phyloP scores from a whole-genome alignment of 805 yeast genomes.

The Pichia sporocuriosa region DNA sequence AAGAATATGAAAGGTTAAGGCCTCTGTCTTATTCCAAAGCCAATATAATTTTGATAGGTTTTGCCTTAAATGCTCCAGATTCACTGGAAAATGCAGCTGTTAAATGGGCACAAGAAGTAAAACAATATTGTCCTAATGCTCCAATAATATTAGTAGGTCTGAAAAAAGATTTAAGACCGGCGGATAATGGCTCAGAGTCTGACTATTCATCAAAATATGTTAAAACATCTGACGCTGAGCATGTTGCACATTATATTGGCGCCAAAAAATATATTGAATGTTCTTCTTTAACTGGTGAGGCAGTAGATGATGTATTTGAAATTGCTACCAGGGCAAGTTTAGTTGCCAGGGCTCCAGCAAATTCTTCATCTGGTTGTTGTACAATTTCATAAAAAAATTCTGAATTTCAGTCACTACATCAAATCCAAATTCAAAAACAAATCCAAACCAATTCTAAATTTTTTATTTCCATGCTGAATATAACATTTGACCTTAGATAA shows the following conservation, averaged over 20 bases:
- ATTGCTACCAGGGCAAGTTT: conserved; percentile 81
- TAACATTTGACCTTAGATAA: too few relatives aligned
- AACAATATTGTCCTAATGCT: conserved; percentile 69
- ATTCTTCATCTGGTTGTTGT: conserved; percentile 38
- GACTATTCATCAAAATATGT: conserved; percentile 39
- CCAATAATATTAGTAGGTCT: conserved; percentile 78
- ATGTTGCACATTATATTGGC: conserved; percentile 69
- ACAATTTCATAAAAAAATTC: conserved; percentile 21
- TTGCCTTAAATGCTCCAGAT: conserved; percentile 79
- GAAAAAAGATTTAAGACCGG: conserved; percentile 68
- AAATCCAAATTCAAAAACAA: too few relatives aligned
- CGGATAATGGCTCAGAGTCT: conserved; percentile 29
- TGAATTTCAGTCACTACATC: neutral
- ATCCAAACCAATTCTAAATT: too few relatives aligned
- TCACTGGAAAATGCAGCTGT: conserved; percentile 73
- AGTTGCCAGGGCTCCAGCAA: conserved; percentile 43
- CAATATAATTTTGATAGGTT: conserved; percentile 78
- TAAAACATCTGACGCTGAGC: conserved; percentile 52
- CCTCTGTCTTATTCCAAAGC: conserved; percentile 87
- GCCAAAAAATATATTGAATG: conserved; percentile 83
- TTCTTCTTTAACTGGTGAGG: conserved; percentile 88
- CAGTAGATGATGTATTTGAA: conserved; percentile 91
- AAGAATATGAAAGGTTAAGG: conserved; percentile 84
- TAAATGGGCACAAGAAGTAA: conserved; percentile 86
- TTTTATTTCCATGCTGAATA: too few relatives aligned